Conservation (phyloP, 768 basidiomycete genomes). For the Auriscalpium vulgare region DNA sequence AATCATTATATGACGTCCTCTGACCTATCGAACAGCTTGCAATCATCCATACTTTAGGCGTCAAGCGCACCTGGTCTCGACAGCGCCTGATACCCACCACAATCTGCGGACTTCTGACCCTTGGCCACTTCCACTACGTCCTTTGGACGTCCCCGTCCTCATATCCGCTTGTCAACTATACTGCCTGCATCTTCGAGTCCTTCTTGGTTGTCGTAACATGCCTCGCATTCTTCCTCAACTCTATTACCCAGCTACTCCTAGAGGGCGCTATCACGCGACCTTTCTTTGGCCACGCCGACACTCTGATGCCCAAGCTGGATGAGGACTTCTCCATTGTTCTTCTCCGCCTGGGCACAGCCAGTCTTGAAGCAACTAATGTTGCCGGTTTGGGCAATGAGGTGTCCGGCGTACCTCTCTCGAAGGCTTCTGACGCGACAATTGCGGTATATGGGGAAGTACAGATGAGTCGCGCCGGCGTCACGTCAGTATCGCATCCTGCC, state of each 20-base stretch:
- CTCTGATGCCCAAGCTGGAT: conserved; percentile 45
- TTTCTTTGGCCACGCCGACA: conserved; percentile 42
- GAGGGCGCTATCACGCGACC: conserved; percentile 52
- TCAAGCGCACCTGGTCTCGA: conserved; percentile 52
- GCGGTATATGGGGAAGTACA: conserved; percentile 28
- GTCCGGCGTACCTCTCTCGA: conserved; percentile 34
- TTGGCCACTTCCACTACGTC: conserved; percentile 62
- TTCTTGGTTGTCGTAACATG: conserved; percentile 47
- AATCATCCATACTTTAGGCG: conserved; percentile 58
- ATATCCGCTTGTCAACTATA: conserved; percentile 68
- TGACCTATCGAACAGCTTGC: conserved; percentile 35
- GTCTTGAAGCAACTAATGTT: conserved; percentile 65
- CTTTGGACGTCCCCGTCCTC: conserved; percentile 37
- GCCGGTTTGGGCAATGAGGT: conserved; percentile 72
- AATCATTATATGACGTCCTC: not conserved
- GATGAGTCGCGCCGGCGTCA: conserved; percentile 35
- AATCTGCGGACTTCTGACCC: conserved; percentile 47
- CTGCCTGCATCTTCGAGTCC: conserved; percentile 68
- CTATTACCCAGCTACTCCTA: conserved; percentile 56
- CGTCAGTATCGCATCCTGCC: conserved; percentile 25
- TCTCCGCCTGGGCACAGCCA: conserved; percentile 65
- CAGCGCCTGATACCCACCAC: conserved; percentile 67
- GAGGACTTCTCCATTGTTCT: conserved; percentile 70
- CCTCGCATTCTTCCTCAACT: conserved; percentile 54
- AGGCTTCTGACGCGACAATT: conserved; percentile 11